Evolutionary conservation across 75 land plant genomes (phyloP).

Genomic region (Selaginella tamariscina): DNA sequence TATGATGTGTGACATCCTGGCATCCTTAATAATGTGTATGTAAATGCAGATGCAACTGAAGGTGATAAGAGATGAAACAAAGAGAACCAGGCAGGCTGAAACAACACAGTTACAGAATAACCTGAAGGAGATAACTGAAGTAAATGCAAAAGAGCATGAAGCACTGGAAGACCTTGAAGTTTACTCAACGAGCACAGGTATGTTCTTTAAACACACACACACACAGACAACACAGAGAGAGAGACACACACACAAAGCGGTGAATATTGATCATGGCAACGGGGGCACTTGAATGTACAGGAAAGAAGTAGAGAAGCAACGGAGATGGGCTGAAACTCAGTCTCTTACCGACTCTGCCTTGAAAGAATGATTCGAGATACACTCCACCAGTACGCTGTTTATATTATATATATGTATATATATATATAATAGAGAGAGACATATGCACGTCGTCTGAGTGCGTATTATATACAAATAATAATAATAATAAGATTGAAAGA

Average conservation of each 20-base stretch:
- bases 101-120: constrained; percentile 45
- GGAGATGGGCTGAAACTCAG: constrained; percentile 73
- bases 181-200: constrained; percentile 19
- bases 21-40: background rate
- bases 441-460: too few relatives aligned
- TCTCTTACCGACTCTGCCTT: constrained; percentile 55
- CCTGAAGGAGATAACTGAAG: constrained; percentile 34
- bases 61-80: constrained; percentile 36
- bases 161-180: constrained; percentile 59
- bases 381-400: constrained; percentile 79
- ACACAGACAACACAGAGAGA: too few relatives aligned
- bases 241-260: too few relatives aligned
- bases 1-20: constrained; percentile 2
- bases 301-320: constrained; percentile 71
- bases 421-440: too few relatives aligned
- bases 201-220: too few relatives aligned
- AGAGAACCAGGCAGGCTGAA: constrained; percentile 39
- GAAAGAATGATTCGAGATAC: constrained; percentile 94
- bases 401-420: too few relatives aligned
- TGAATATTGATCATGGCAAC: too few relatives aligned
- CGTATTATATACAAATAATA: background rate
- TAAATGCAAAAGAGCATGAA: constrained; percentile 50
- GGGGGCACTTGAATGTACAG: constrained; percentile 47
- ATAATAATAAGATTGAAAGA: background rate
- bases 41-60: constrained; percentile 37